Evolutionary conservation across 345 rosid species (phyloP).

Genomic region (Citrus unshiu): DNA sequence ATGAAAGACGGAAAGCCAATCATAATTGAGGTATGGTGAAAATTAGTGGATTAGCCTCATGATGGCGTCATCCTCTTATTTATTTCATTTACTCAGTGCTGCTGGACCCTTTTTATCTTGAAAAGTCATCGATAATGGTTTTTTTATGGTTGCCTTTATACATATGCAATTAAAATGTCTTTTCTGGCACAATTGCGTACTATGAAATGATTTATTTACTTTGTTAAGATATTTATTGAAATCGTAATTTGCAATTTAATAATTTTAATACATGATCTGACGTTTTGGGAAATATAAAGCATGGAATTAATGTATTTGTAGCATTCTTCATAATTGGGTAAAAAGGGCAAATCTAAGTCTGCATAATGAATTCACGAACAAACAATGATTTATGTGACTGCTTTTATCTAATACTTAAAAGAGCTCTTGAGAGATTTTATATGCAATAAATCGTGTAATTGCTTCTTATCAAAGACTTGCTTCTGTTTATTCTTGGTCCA

Average conservation of each 20-base stretch:
- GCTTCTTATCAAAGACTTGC: not conserved
- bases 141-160: not conserved
- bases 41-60: not conserved
- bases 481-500: not conserved
- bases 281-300: not conserved
- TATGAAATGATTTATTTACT: not conserved
- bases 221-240: not conserved
- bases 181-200: not conserved
- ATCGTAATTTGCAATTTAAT: not conserved
- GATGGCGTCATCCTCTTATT: not conserved
- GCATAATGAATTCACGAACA: not conserved
- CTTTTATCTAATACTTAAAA: not conserved
- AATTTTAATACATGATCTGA: not conserved
- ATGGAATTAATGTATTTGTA: not conserved
- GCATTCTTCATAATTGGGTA: not conserved
- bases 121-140: not conserved
- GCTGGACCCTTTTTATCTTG: not conserved
- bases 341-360: not conserved
- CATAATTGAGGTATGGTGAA: slow-evolving; percentile 72
- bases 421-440: not conserved
- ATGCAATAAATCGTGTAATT: not conserved
- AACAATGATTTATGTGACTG: not conserved
- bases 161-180: not conserved
- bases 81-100: not conserved
- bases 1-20: slow-evolving; percentile 99